Base-by-base conservation (phyloP, 805 yeast species). In the Wickerhamiella brachini region DNA sequence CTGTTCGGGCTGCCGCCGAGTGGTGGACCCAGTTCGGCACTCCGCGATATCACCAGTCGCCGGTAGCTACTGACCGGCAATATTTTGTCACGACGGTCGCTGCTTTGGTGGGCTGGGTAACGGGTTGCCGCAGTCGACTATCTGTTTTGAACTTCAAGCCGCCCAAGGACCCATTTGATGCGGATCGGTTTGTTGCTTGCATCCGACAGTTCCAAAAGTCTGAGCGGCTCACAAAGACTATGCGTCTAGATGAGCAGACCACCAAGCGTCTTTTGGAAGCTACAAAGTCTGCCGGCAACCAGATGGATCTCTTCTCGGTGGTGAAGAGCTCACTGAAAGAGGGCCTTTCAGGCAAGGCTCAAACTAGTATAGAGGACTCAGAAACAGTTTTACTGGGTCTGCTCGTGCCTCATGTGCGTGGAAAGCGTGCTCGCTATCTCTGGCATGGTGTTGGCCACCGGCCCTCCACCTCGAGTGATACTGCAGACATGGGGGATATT, bases 1-100 rank as follows among this genome's bases (percentile, higher is more conserved):
- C 98, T 0, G 82, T 81, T 54, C 72, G 67, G 21, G 94, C 94
- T 0, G 74, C 87, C 22, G 59, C 65, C 1, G 71, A 73, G 45
- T 90, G 97, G 97, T 90, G 97, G 97, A 72, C 71, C 38, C 63
- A 77, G 37, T 75, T 83, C 55, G 95, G 95, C 0, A 55, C 53
- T 44, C 56, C 53, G 22, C 57, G 60, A 58, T 68, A 60, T 54
- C 34, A 39, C 21, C 37, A 45, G 17, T 42, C 49, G 34, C 59
- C 61, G 7, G 34, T 54, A n/a, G 42, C 47, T 3, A 56, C 58
- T 10, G 60, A 52, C 45, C 54, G 54, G 41, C 50, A 55, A 38
- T 56, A 55, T 47, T 50, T 53, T 52, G 54, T 52, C 24, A 54
- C 51, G 23, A 78, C 95, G 0, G 85, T 88, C 0, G 75, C 94